Conservation (phyloP, 768 basidiomycete species). For the Clavaria fumosa region DNA sequence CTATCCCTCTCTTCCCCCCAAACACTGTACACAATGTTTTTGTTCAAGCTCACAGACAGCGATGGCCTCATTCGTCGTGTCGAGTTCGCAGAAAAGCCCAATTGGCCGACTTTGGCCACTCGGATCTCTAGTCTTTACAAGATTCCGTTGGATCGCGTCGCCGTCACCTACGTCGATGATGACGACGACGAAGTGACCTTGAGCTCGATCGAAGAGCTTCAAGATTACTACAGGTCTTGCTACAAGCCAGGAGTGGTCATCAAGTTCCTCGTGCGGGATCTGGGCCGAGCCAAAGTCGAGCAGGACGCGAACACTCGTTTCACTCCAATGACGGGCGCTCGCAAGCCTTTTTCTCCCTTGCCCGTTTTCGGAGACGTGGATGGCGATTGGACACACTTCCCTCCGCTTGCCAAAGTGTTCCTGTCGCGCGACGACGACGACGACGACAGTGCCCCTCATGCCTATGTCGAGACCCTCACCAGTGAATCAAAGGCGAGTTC, state of each 20-base stretch:
- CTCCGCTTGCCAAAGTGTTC: no score
- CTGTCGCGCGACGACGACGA: no score
- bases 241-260: no score
- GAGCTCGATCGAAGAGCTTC: slow-evolving; percentile 35
- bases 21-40: slow-evolving; percentile 1
- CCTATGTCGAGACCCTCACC: slow-evolving; percentile 43
- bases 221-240: slow-evolving; percentile 35
- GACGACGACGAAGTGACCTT: slow-evolving; percentile 40
- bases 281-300: no score
- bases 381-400: no score
- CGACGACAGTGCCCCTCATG: no score
- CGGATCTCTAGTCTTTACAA: slow-evolving; percentile 26
- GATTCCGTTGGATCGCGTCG: slow-evolving; percentile 26
- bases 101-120: slow-evolving; percentile 27
- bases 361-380: no score
- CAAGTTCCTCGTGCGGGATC: no score
- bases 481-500: slow-evolving; percentile 21
- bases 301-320: no score
- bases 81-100: slow-evolving; percentile 14
- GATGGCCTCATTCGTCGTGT: slow-evolving; percentile 1
- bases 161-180: slow-evolving; percentile 31
- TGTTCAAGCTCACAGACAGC: background rate
- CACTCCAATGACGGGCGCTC: no score
- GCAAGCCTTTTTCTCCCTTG: no score
- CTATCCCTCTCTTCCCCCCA: no score